These are phyloP conservation scores for Xylaria hypoxylon DNA, from an alignment of 2,329 filamentous ascomycete genomes.

Conservation along the genomic window DNA sequence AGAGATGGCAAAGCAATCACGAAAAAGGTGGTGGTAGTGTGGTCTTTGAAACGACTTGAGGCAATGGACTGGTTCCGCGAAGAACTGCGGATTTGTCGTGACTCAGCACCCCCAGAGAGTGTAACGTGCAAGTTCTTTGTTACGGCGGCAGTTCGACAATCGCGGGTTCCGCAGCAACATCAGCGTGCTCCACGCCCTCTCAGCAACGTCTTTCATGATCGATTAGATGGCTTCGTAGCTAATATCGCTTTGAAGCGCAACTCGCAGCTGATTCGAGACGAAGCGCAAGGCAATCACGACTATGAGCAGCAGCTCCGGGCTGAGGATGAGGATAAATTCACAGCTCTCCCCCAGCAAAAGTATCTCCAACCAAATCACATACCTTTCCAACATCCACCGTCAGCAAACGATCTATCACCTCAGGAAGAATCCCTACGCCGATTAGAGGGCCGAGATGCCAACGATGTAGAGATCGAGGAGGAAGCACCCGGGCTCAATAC, in stretches of 20 bases:
- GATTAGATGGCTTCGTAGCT: slow-evolving; percentile 87
- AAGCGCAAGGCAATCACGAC: slow-evolving; percentile 82
- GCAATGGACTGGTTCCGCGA: slow-evolving; percentile 98
- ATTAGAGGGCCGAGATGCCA: slow-evolving; percentile 61
- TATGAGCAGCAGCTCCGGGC: slow-evolving; percentile 81
- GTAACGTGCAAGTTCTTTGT: slow-evolving; percentile 96
- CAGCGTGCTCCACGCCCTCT: slow-evolving; percentile 69
- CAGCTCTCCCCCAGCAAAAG: slow-evolving; percentile 78
- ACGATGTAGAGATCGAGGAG: slow-evolving; percentile 56
- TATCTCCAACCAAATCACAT: slow-evolving; percentile 68
- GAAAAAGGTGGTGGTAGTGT: slow-evolving; percentile 90
- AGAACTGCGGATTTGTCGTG: slow-evolving; percentile 89
- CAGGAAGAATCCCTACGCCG: slow-evolving; percentile 62
- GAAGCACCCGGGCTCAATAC: slow-evolving; percentile 32
- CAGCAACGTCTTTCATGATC: slow-evolving; percentile 83
- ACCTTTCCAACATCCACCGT: slow-evolving; percentile 52
- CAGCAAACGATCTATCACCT: slow-evolving; percentile 49
- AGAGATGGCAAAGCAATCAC: slow-evolving; percentile 94
- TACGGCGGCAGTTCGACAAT: slow-evolving; percentile 76
- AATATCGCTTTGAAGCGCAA: slow-evolving; percentile 88
- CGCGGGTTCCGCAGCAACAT: slow-evolving; percentile 47
- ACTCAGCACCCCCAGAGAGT: slow-evolving; percentile 86
- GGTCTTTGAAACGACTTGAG: slow-evolving; percentile 90
- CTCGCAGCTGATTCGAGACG: slow-evolving; percentile 83
- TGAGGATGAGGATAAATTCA: slow-evolving; percentile 87